phyloP scores from a whole-genome alignment of 169 alveolate species.

The Eimeria maxima region DNA sequence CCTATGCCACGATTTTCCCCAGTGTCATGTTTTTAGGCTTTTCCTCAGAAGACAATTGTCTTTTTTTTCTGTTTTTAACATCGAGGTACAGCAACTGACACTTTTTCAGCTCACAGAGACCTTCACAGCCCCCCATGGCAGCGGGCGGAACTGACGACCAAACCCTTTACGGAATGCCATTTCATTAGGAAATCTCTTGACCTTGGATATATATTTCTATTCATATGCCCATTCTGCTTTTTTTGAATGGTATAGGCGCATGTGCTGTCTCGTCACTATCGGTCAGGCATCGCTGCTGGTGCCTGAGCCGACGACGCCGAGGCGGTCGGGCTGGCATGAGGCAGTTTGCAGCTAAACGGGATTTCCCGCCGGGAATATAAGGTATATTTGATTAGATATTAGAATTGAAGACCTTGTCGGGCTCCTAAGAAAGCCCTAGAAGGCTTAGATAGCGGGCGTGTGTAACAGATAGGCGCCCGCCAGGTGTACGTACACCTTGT shows the following conservation, averaged over 20 bases:
- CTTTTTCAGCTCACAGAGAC: neutral
- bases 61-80: neutral
- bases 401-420: neutral
- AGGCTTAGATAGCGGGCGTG: conserved; percentile 47
- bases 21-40: neutral
- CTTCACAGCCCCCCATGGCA: conserved; percentile 61
- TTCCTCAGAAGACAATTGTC: neutral
- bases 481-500: conserved; percentile 73
- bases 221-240: neutral
- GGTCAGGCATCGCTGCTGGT: conserved; percentile 74
- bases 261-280: conserved; percentile 54
- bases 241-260: conserved; percentile 51
- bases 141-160: conserved; percentile 13
- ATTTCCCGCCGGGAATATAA: neutral
- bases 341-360: conserved; percentile 8
- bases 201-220: neutral
- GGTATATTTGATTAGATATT: neutral
- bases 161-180: conserved; percentile 21
- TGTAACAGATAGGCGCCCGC: conserved; percentile 30
- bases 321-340: conserved; percentile 58
- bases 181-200: conserved; percentile 2
- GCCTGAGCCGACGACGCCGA: conserved; percentile 72
- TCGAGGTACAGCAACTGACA: neutral
- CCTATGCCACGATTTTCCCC: neutral
- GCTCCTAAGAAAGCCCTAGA: neutral